Conservation (phyloP, 2,329 filamentous ascomycete genomes). For the Penicillium sp. region DNA sequence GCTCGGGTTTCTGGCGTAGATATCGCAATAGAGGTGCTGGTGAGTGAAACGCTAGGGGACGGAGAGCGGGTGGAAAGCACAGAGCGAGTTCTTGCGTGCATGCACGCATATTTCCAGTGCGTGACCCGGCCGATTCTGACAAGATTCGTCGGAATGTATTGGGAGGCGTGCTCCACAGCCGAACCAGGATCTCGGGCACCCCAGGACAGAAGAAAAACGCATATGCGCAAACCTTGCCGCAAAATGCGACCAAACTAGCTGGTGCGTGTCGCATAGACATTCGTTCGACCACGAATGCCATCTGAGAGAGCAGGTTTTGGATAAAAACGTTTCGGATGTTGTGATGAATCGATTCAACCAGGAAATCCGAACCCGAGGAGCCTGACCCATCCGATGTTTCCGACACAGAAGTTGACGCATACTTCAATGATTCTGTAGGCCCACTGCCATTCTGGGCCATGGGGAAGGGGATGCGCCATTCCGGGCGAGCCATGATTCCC, state of each 20-base stretch:
- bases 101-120: slow-evolving; percentile 50
- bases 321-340: slow-evolving; percentile 86
- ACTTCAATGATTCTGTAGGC: slow-evolving; percentile 34
- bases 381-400: slow-evolving; percentile 60
- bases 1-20: slow-evolving; percentile 64
- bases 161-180: slow-evolving; percentile 73
- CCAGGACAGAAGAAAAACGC: slow-evolving; percentile 91
- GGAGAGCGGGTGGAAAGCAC: slow-evolving; percentile 68
- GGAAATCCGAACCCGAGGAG: slow-evolving; percentile 61
- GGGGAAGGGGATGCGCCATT: slow-evolving; percentile 75
- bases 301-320: slow-evolving; percentile 76
- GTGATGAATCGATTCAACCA: slow-evolving; percentile 76
- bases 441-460: slow-evolving; percentile 54
- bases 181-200: slow-evolving; percentile 76
- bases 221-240: slow-evolving; percentile 86
- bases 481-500: slow-evolving; percentile 80
- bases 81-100: slow-evolving; percentile 64
- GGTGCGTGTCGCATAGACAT: slow-evolving; percentile 76
- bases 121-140: slow-evolving; percentile 65
- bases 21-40: slow-evolving; percentile 59
- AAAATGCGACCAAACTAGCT: slow-evolving; percentile 75
- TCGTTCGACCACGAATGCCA: slow-evolving; percentile 83
- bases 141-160: slow-evolving; percentile 70
- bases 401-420: slow-evolving; percentile 46
- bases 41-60: slow-evolving; percentile 61